A percentile compares a stretch with the other conserved stretches of the same genome.
phyloP scores from a whole-genome alignment of 2,329 filamentous ascomycete species.

The Xylaria hypoxylon region DNA sequence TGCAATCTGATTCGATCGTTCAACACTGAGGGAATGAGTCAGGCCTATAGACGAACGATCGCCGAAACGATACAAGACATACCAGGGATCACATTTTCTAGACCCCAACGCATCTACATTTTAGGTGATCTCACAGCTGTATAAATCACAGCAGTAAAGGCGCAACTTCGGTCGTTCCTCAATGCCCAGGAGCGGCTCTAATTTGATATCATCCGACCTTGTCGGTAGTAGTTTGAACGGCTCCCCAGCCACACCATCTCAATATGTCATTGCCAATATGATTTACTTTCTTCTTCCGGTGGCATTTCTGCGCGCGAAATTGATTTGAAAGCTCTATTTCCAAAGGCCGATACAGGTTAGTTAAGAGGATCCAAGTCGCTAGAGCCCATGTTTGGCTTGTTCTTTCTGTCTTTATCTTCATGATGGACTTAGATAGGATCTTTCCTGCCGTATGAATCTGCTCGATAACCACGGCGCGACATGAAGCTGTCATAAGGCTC shows the following conservation, averaged over 20 bases:
- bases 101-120: not conserved
- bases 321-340: not conserved
- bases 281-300: not conserved
- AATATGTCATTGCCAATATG: not conserved
- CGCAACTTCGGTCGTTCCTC: constrained; percentile 14
- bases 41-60: not conserved
- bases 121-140: not conserved
- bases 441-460: not conserved
- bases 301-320: not conserved
- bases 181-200: not conserved
- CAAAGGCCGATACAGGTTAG: not conserved
- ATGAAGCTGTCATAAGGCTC: not conserved
- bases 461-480: not conserved
- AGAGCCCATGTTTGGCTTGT: not conserved
- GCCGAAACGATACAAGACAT: not conserved
- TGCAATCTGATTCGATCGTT: not conserved
- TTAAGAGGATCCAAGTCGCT: not conserved
- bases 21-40: too few species aligned
- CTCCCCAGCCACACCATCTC: not conserved
- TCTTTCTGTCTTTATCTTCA: not conserved
- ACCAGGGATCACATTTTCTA: not conserved
- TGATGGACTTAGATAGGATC: not conserved
- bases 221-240: constrained; percentile 6
- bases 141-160: not conserved
- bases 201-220: not conserved